Evolutionary conservation across 2,329 filamentous ascomycete species (phyloP).

Genomic region (Pseudopithomyces chartarum): DNA sequence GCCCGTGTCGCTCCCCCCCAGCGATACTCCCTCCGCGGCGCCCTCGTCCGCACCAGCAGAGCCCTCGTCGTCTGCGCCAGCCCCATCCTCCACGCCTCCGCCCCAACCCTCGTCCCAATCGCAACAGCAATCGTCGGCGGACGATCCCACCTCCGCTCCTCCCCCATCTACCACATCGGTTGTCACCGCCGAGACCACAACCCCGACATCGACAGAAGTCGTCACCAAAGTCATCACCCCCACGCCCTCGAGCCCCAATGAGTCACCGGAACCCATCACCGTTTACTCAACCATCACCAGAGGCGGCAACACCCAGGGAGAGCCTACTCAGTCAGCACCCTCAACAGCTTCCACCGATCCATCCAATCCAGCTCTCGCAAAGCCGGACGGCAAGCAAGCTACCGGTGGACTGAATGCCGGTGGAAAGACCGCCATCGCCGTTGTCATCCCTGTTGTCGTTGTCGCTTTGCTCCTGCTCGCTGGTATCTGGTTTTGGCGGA

Average conservation of each 20-base stretch:
- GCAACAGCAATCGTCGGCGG: conserved; percentile 32
- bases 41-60: conserved; percentile 4
- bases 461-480: conserved; percentile 80
- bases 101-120: conserved; percentile 9
- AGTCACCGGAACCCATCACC: conserved; percentile 6
- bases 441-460: conserved; percentile 89
- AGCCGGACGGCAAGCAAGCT: conserved; percentile 14
- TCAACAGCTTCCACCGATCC: not conserved
- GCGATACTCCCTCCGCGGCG: not conserved
- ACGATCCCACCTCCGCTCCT: conserved; percentile 10
- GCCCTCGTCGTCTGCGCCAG: conserved; percentile 16
- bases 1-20: not conserved
- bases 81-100: conserved; percentile 17
- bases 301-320: conserved; percentile 2
- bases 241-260: conserved; percentile 9
- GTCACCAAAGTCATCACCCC: conserved; percentile 19
- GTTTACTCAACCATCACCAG: conserved; percentile 16
- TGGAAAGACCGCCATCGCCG: conserved; percentile 86
- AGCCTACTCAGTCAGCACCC: conserved; percentile 16
- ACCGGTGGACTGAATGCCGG: conserved; percentile 59
- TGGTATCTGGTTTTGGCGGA: conserved; percentile 84
- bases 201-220: conserved; percentile 20
- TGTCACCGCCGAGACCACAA: conserved; percentile 31
- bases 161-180: conserved; percentile 11
- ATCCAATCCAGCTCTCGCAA: conserved; percentile 13